phyloP scores from a whole-genome alignment of 805 yeast species.

The Starmerella apicola region DNA sequence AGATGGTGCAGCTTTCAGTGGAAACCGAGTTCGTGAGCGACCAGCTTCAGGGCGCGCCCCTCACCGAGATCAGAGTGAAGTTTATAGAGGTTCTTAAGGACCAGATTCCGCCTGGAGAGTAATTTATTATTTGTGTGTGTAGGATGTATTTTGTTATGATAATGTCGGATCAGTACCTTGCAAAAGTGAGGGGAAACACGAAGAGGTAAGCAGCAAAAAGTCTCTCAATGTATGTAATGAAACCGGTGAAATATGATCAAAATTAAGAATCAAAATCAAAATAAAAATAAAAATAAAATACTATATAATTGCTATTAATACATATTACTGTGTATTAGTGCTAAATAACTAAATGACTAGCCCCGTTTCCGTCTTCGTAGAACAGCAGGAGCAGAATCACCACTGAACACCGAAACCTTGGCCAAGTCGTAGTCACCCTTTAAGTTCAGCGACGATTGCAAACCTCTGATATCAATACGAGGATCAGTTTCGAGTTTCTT shows the following conservation, averaged over 20 bases:
- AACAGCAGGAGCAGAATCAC: slow-evolving; percentile 14
- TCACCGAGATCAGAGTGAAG: slow-evolving; percentile 66
- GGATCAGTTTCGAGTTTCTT: slow-evolving; percentile 17
- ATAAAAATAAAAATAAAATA: neutral
- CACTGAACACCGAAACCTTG: slow-evolving; percentile 21
- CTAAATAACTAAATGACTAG: neutral
- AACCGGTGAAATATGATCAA: no score
- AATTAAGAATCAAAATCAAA: no score
- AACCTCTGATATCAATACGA: slow-evolving; percentile 20
- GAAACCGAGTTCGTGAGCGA: slow-evolving; percentile 74
- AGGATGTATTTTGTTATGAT: no score
- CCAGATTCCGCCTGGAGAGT: slow-evolving; percentile 96
- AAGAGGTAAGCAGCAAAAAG: no score
- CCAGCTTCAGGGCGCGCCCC: slow-evolving; percentile 65
- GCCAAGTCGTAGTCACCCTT: slow-evolving; percentile 21
- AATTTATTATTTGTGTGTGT: slow-evolving; percentile 30
- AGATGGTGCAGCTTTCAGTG: slow-evolving; percentile 90
- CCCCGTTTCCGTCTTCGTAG: slow-evolving; percentile 1
- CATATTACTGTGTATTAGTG: neutral
- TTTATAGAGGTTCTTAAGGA: slow-evolving; percentile 67
- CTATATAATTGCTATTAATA: neutral
- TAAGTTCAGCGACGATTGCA: slow-evolving; percentile 14
- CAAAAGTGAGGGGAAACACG: no score
- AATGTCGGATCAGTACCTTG: no score
- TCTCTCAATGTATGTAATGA: no score